Percentiles rank a stretch among this genome's conserved stretches.
Conservation (phyloP, 2,329 filamentous ascomycete genomes). For the Aureobasidium sp. region DNA sequence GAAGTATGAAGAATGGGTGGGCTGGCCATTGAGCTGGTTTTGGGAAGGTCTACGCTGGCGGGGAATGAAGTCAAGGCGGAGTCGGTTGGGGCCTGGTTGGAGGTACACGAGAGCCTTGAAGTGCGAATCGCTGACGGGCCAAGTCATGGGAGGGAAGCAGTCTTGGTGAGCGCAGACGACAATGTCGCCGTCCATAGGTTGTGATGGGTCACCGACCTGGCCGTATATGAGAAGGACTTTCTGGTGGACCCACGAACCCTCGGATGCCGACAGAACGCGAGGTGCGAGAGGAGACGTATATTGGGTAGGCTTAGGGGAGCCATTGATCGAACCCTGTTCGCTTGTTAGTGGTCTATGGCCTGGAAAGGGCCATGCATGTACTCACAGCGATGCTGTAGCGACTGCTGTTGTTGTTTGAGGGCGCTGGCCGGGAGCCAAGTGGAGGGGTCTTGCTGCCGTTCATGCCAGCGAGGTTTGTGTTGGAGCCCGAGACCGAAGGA, state of each 20-base stretch:
- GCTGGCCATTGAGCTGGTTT: conserved; percentile 58
- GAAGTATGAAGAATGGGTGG: conserved; percentile 73
- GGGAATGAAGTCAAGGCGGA: conserved; percentile 71
- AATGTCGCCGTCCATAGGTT: conserved; percentile 68
- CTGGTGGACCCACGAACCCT: conserved; percentile 86
- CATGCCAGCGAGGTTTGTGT: conserved; percentile 53
- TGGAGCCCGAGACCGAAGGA: conserved; percentile 19
- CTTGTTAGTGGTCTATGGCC: conserved; percentile 6
- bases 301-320: conserved; percentile 23
- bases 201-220: conserved; percentile 66
- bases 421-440: conserved; percentile 18
- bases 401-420: conserved; percentile 34
- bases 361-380: background rate
- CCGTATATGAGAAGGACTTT: conserved; percentile 79
- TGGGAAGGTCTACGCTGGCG: conserved; percentile 15
- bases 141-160: conserved; percentile 70
- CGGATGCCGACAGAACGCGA: conserved; percentile 67
- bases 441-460: conserved; percentile 41
- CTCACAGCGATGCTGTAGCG: conserved; percentile 51
- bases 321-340: conserved; percentile 37
- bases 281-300: conserved; percentile 73
- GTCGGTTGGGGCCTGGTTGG: conserved; percentile 79
- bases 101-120: conserved; percentile 91
- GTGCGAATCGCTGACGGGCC: conserved; percentile 82
- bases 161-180: conserved; percentile 79